Base-by-base conservation (phyloP, 192 early-diverging fungal species). In the Entomortierella chlamydospora region DNA sequence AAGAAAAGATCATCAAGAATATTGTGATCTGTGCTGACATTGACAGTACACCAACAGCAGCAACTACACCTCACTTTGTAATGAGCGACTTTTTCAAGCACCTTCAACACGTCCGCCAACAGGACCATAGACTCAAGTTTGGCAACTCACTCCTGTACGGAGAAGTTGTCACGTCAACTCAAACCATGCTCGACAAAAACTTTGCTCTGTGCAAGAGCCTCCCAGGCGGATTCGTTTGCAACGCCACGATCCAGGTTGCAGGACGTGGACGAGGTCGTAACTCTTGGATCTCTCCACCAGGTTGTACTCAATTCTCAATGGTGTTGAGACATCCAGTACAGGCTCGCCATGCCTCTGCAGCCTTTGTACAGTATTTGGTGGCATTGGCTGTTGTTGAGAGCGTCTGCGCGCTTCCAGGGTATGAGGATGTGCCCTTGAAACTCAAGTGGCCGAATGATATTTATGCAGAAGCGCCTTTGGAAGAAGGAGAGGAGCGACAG, bases 381-480 rank as follows among this genome's bases (percentile, higher is more conserved):
- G 92, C 91, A 5, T 67, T 99, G 28, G 92, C 98, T 5, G 86
- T 95, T 9, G 93, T 95, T 7, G 91, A 95, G 72, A 91, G 93
- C 10, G 82, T 98, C 23, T 83, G 89, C 34, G 56, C 83, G 0
- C 74, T 84, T 61, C 84, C 85, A 2, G 95, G 93, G 8, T 95
- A 94, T 76, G 93, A 93, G 70, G 78, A 91, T 20, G 67, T 98
- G 17, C 94, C 95, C 0, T 73, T 99, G 61, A 87, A 89, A 34
- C 81, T 99, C 52, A 99, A 99, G 82, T 99, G 98, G 98, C 98
- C 98, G 50, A 99, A 99, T 70, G 98, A 99, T 71, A 87, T 99
- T 23, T 99, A 99, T 81, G 93, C 87, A 0, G 77, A 89, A 70
- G 70, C 74, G 15, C 86, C 49, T 37, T 68, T 26, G 64, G 61